A percentile compares a stretch with the other conserved stretches of the same genome.
Conservation (phyloP, 2,329 filamentous ascomycete species). For the Diaporthe amygdali region DNA sequence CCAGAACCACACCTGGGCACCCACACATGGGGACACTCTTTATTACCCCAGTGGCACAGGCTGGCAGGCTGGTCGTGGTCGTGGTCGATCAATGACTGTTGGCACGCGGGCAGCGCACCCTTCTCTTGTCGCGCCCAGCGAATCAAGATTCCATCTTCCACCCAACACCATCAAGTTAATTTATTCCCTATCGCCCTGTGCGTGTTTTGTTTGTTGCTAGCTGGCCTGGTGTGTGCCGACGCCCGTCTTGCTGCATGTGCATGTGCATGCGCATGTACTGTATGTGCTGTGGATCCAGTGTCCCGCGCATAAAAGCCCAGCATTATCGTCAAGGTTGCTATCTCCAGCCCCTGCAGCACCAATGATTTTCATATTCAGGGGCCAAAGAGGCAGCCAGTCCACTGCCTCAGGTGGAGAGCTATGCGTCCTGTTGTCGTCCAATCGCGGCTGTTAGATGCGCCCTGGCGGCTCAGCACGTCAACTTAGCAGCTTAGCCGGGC, state of each 20-base stretch:
- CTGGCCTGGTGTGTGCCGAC: not conserved
- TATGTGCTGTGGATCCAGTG: not conserved
- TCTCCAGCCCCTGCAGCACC: constrained; percentile 12
- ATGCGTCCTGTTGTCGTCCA: not conserved
- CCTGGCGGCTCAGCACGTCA: not conserved
- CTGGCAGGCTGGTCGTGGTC: too few species aligned
- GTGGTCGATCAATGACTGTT: too few species aligned
- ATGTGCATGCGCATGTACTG: not conserved
- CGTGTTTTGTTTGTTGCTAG: not conserved
- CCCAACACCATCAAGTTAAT: not conserved
- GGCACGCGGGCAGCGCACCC: not conserved
- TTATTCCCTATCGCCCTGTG: not conserved
- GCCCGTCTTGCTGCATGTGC: not conserved
- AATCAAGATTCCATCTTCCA: not conserved
- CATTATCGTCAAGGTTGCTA: constrained; percentile 14
- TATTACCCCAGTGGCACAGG: not conserved
- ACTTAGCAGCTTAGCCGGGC: constrained; percentile 3
- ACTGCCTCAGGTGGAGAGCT: constrained; percentile 9
- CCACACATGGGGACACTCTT: not conserved
- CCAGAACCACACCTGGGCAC: not conserved
- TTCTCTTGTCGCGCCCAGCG: not conserved
- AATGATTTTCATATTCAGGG: not conserved
- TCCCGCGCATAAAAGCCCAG: constrained; percentile 9
- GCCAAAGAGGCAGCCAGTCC: constrained; percentile 8
- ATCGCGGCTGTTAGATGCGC: not conserved